A percentile compares a stretch with the other conserved stretches of the same genome.
Evolutionary conservation across 1,139 yeast genomes (phyloP).

Genomic region (Geotrichum cucujoidarum): DNA sequence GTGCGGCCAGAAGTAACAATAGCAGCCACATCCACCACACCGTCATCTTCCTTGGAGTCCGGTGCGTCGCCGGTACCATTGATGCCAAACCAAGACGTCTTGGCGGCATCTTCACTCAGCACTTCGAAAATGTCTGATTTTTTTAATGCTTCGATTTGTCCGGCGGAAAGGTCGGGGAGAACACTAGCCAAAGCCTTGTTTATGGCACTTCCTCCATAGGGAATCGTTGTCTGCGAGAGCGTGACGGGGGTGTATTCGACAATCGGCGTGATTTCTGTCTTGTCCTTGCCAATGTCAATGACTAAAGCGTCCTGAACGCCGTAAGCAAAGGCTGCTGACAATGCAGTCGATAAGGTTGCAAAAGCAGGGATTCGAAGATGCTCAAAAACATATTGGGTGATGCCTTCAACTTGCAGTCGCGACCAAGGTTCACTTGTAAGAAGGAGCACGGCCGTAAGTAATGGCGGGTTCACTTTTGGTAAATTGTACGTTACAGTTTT

Average conservation of each 20-base stretch:
- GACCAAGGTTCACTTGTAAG: conserved; percentile 68
- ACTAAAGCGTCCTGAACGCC: conserved; percentile 59
- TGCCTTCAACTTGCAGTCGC: conserved; percentile 56
- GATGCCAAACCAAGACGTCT: conserved; percentile 56
- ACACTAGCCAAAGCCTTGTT: conserved; percentile 48
- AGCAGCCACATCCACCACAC: conserved; percentile 82
- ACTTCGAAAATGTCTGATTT: conserved; percentile 74
- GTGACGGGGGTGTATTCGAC: conserved; percentile 61
- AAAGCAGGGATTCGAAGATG: conserved; percentile 67
- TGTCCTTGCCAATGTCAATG: conserved; percentile 73
- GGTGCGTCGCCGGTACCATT: conserved; percentile 42
- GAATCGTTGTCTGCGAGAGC: conserved; percentile 49
- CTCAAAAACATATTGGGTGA: conserved; percentile 76
- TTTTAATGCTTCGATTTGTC: conserved; percentile 72
- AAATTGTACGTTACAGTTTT: conserved; percentile 34
- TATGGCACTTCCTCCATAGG: conserved; percentile 60
- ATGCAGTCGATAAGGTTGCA: conserved; percentile 59
- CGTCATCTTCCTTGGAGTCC: conserved; percentile 53
- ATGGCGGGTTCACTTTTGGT: conserved; percentile 18
- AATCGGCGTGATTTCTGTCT: conserved; percentile 74
- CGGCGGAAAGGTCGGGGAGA: conserved; percentile 54
- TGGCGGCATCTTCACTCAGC: conserved; percentile 53
- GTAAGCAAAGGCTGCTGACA: conserved; percentile 72
- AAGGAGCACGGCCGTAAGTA: conserved; percentile 50
- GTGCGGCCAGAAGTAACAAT: conserved; percentile 75